Base-by-base conservation (phyloP, 306 rosid genomes). In the Hippophae rhamnoides region DNA sequence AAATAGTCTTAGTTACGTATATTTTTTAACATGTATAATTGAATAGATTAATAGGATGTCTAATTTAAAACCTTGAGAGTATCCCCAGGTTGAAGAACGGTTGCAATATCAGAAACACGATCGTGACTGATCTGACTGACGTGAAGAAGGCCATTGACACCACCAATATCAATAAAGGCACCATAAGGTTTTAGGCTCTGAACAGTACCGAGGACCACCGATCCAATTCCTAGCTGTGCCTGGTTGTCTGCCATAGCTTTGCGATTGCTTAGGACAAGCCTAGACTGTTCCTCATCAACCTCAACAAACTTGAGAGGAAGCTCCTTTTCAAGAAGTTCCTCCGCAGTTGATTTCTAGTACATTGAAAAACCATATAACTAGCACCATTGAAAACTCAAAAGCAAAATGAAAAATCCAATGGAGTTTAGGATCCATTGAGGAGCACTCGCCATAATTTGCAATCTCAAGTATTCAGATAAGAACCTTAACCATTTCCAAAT, bases 61-160 rank as follows among this genome's bases (percentile, higher is more conserved):
- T 43, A 57, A 58, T 42, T 9, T 43, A 74, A 18, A 78, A 90
- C 99, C 95, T 88, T 92, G 64, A 92, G 86, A 54, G 81, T 73
- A 69, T 92, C 99, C 13, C 99, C 96, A 61, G 98, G 96, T 71
- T 87, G 96, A 76, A 92, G 92, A 72, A 85, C 96, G 2, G 92
- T 85, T 10, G 73, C 85, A 69, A 92, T 85, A 72, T 92, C 98
- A 41, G 95, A 69, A 67, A 92, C 86, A 11, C 96, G 87, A 61
- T 92, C 96, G 63, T 92, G 96, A 73, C 98, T 92, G 74, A 92
- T 92, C 78, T 92, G 98, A 82, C 98, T 92, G 63, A 92, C 96
- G 47, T 92, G 98, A 76, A 92, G 98, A 71, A 92, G 96, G 67
- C 98, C 98, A 55, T 84, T 90, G 71, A 90, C 83, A 66, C 98